Evolutionary conservation across 352 stramenopile genomes (phyloP).

Genomic region (Phytophthora megakarya): DNA sequence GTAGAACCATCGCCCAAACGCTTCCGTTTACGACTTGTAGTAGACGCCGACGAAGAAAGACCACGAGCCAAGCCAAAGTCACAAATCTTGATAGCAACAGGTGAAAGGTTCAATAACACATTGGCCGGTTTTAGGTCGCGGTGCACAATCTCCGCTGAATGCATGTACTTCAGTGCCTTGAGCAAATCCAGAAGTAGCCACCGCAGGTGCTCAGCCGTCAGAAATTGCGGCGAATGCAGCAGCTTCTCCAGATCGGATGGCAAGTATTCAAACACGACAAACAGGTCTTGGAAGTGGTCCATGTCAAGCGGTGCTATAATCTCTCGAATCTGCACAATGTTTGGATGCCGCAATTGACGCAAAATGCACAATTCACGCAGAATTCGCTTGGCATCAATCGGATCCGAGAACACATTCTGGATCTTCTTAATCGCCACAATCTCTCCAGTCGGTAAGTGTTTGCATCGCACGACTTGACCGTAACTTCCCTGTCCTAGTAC

Average conservation of each 20-base stretch:
- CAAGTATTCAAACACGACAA: conserved; percentile 88
- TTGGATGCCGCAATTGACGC: conserved; percentile 81
- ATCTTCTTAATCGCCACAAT: conserved; percentile 91
- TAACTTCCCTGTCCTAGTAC: conserved; percentile 87
- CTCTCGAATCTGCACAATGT: conserved; percentile 89
- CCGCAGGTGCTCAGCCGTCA: conserved; percentile 82
- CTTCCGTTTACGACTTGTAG: conserved; percentile 71
- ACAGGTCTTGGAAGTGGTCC: conserved; percentile 78
- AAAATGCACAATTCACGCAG: conserved; percentile 85
- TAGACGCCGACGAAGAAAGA: conserved; percentile 66
- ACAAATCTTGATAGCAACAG: conserved; percentile 88
- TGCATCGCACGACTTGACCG: conserved; percentile 86
- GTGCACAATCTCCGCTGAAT: conserved; percentile 89
- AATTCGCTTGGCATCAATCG: conserved; percentile 88
- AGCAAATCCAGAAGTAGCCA: conserved; percentile 87
- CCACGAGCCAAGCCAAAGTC: conserved; percentile 83
- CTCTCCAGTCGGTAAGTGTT: conserved; percentile 86
- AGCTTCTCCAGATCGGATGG: conserved; percentile 87
- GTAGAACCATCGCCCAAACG: conserved; percentile 47
- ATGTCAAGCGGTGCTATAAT: conserved; percentile 84
- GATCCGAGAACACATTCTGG: conserved; percentile 88
- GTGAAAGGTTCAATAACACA: conserved; percentile 86
- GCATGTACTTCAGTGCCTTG: conserved; percentile 91
- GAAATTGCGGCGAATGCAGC: conserved; percentile 83
- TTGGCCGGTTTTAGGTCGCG: conserved; percentile 90